phyloP scores from a whole-genome alignment of 2,329 filamentous ascomycete genomes.

The Stachybotrys chlorohalonatus region DNA sequence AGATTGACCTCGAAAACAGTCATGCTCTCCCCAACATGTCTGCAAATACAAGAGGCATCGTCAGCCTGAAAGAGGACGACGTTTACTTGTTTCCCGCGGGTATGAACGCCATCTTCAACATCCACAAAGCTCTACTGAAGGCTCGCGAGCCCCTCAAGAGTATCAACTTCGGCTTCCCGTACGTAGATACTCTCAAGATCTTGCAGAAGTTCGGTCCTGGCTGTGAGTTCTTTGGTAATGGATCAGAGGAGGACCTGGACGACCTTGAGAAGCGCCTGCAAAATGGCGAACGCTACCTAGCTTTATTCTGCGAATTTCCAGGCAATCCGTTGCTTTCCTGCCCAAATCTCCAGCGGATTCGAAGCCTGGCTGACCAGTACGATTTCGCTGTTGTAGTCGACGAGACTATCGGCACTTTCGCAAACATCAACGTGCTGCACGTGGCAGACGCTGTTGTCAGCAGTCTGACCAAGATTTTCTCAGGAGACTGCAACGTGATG shows the following conservation, averaged over 20 bases:
- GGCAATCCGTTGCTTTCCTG: constrained; percentile 83
- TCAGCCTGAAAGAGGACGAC: constrained; percentile 70
- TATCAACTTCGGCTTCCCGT: constrained; percentile 93
- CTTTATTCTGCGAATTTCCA: constrained; percentile 90
- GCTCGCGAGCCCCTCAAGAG: constrained; percentile 60
- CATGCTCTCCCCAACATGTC: constrained; percentile 8
- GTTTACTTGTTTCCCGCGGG: constrained; percentile 83
- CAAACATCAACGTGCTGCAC: constrained; percentile 88
- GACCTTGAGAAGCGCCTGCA: constrained; percentile 67
- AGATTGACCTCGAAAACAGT: constrained; percentile 43
- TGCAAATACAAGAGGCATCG: constrained; percentile 44
- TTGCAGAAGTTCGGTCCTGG: constrained; percentile 90
- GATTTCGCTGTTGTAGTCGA: constrained; percentile 88
- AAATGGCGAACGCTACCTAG: constrained; percentile 67
- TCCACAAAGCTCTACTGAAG: constrained; percentile 64
- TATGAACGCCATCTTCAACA: constrained; percentile 92
- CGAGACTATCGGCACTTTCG: constrained; percentile 93
- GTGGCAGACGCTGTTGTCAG: constrained; percentile 88
- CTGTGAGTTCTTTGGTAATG: constrained; percentile 78
- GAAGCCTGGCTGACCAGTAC: constrained; percentile 68
- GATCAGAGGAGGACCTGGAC: constrained; percentile 68
- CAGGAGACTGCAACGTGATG: constrained; percentile 97
- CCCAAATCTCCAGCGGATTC: constrained; percentile 77
- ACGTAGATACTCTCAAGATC: constrained; percentile 93
- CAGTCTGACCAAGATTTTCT: constrained; percentile 94